Evolutionary conservation across 2,329 filamentous ascomycete species (phyloP).

Genomic region (Leptoxyphium fumago): DNA sequence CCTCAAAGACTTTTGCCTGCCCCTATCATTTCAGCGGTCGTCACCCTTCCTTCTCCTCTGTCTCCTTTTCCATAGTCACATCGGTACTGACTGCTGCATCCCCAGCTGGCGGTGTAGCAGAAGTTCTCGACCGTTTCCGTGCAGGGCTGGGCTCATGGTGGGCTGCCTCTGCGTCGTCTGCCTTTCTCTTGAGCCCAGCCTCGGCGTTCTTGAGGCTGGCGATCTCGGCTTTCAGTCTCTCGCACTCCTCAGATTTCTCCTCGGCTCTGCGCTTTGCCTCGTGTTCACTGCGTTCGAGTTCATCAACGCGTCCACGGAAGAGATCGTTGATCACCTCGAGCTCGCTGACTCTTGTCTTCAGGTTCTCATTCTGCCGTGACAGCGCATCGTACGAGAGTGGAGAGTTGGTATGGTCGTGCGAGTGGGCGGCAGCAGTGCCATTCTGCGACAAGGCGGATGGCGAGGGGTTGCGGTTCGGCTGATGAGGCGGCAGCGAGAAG

Average conservation of each 20-base stretch:
- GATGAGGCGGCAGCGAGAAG: slow-evolving; percentile 28
- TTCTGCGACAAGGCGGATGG: slow-evolving; percentile 42
- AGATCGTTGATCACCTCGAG: slow-evolving; percentile 80
- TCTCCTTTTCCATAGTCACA: background rate
- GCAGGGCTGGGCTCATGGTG: background rate
- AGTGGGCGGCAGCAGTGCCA: slow-evolving; percentile 41
- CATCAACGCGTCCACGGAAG: slow-evolving; percentile 50
- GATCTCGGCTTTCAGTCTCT: slow-evolving; percentile 43
- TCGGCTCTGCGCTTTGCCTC: slow-evolving; percentile 47
- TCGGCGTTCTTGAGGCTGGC: slow-evolving; percentile 27
- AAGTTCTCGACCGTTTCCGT: background rate
- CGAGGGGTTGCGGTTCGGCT: slow-evolving; percentile 37
- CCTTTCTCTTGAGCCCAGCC: background rate
- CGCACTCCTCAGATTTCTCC: slow-evolving; percentile 42
- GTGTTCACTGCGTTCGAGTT: slow-evolving; percentile 64
- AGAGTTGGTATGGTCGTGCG: slow-evolving; percentile 50
- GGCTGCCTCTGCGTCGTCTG: background rate
- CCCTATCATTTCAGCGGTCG: background rate
- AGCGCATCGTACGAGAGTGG: slow-evolving; percentile 51
- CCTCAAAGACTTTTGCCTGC: background rate
- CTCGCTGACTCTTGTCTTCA: slow-evolving; percentile 93
- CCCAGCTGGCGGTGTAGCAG: background rate
- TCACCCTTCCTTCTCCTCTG: background rate
- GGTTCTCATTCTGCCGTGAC: slow-evolving; percentile 61
- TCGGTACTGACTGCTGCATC: background rate